Base-by-base conservation (phyloP, 371 early-diverging fungal genomes). In the Apophysomyces sp. region DNA sequence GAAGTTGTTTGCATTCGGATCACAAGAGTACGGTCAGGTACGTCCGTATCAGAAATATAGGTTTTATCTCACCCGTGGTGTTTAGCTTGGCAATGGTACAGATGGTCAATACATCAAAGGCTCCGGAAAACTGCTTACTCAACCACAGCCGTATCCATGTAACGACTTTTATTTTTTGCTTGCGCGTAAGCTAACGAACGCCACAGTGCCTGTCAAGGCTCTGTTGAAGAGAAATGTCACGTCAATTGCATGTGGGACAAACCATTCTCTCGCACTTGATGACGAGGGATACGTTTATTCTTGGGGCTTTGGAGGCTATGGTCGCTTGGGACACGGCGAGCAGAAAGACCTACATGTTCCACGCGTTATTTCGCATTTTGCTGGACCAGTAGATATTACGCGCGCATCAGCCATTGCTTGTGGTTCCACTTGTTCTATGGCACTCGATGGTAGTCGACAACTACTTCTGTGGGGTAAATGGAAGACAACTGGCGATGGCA, bases 271-370 rank as follows among this genome's bases (percentile, higher is more conserved):
- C 37, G 82, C 82, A 4, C 34, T 83, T 18, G 77, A 77, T 56
- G 69, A 58, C 16, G 79, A 78, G 0, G 78, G 78, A 4, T 58
- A 60, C 40, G 72, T 89, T 3, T 82, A 65, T 61, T 72, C 82
- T 21, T 82, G 80, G 80, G 89, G 89, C 9, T 80, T 80, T 63
- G 86, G 82, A 58, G 84, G 81, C 6, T 81, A 76, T 69, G 80
- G 79, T 29, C 83, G 85, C 53, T 68, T 85, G 2, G 86, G 85
- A 0, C 73, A 76, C 41, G 62, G 71, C 0, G 72, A 76, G 53
- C 77, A 49, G 52, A 67, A 76, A 55, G 80, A 76, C 52, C 66
- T 73, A 9, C 66, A 65, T 65, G 63, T 59, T 31, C 76, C 79
- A 0, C 62, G 61, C 58, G 60, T 73, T 18, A 74, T 78, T 28